phyloP scores from a whole-genome alignment of 2,329 filamentous ascomycete species.

The Stagonosporopsis vannaccii region DNA sequence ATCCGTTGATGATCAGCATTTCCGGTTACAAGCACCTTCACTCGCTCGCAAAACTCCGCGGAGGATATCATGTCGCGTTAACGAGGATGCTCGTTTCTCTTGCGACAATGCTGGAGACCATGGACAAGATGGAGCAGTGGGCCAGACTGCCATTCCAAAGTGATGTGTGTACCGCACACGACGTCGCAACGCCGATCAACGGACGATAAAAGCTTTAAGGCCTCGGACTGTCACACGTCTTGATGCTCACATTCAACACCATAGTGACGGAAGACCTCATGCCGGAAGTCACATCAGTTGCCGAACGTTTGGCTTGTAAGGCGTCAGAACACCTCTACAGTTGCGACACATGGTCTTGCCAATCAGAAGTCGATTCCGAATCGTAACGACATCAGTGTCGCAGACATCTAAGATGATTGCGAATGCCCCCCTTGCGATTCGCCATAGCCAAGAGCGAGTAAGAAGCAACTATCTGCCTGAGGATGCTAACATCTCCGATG shows the following conservation, averaged over 20 bases:
- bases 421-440: not conserved
- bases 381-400: not conserved
- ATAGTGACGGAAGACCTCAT: not conserved
- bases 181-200: too few species aligned
- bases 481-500: not conserved
- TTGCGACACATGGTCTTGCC: not conserved
- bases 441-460: not conserved
- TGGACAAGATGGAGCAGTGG: not conserved
- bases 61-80: not conserved
- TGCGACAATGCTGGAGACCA: not conserved
- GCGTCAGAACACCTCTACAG: not conserved
- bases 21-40: constrained; percentile 29
- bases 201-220: too few species aligned
- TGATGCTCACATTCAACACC: not conserved
- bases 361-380: not conserved
- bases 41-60: not conserved
- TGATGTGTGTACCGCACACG: not conserved
- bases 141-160: not conserved
- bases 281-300: not conserved
- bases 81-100: not conserved
- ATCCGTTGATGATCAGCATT: constrained; percentile 30
- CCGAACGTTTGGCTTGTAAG: not conserved
- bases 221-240: not conserved
- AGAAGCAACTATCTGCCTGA: not conserved
- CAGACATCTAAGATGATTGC: not conserved